Evolutionary conservation across 1,139 yeast species (phyloP).

Genomic region (Suhomyces panamericanus): DNA sequence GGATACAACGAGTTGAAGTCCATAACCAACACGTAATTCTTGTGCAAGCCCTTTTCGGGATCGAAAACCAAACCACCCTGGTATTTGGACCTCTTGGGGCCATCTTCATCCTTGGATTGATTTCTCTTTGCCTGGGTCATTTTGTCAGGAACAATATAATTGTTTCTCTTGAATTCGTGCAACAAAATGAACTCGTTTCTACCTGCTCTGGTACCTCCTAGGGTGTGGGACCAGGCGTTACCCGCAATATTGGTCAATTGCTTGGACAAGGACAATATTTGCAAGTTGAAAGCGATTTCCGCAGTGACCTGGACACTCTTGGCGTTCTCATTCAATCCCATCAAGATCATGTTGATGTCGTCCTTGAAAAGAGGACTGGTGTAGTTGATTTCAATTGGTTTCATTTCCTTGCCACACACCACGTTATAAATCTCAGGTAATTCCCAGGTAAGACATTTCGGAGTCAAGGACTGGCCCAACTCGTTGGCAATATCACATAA

Average conservation of each 20-base stretch:
- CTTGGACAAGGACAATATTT: conserved; percentile 83
- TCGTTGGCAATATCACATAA: conserved; percentile 93
- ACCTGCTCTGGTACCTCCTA: conserved; percentile 95
- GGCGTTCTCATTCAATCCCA: conserved; percentile 72
- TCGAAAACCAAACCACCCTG: conserved; percentile 98
- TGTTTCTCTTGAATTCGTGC: conserved; percentile 84
- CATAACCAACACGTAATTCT: conserved; percentile 88
- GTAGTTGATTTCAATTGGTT: conserved; percentile 71
- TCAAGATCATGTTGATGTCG: conserved; percentile 64
- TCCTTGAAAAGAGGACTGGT: conserved; percentile 65
- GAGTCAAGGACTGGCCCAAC: conserved; percentile 89
- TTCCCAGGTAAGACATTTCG: conserved; percentile 96
- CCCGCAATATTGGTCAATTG: conserved; percentile 95
- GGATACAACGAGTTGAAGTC: conserved; percentile 98
- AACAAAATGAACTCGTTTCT: conserved; percentile 90
- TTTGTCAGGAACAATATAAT: conserved; percentile 88
- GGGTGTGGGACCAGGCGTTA: conserved; percentile 94
- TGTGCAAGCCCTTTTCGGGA: conserved; percentile 93
- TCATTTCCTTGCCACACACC: conserved; percentile 61
- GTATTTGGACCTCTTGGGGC: conserved; percentile 72
- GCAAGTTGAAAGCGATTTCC: conserved; percentile 76
- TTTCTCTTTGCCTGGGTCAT: conserved; percentile 46
- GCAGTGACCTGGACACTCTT: conserved; percentile 71
- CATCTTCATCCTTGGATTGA: conserved; percentile 48
- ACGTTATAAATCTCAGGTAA: conserved; percentile 86